Base-by-base conservation (phyloP, 306 rosid genomes). In the Sicyos baderoa region DNA sequence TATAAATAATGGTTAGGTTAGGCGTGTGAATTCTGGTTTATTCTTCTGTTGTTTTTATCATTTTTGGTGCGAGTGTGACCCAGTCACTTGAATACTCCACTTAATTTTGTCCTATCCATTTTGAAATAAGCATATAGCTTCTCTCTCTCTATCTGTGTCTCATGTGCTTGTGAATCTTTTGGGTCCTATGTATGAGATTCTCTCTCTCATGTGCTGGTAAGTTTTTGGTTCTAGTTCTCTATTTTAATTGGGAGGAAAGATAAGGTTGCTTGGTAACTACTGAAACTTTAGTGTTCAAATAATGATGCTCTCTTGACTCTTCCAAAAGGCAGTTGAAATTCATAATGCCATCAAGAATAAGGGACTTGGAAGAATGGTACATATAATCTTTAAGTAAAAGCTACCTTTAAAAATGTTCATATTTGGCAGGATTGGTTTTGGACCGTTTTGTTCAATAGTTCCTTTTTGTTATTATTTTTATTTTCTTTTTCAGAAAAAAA, bases 61-160 rank as follows among this genome's bases (percentile, higher is more conserved):
- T 64, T 64, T 64, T 18, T 64, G 35, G 54, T 64, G 70, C 27
- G 9, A 64, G 70, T 35, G 70, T 64, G 70, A 64, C 54, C 44
- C 54, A 44, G 9, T 64, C 70, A 64, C 54, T 64, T 44, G 70
- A 64, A 12, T 45, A 19, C 23, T 11, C 54, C 27, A 44, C 54
- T 44, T 37, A 2, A 44, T 45, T 21, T 44, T 44, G 54, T 65
- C 54, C 13, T 19, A 63, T 19, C 25, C 70, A 63, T 63, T 63
- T 19, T 63, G 53, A 42, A 63, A 63, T 63, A 17, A 42, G 53
- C 69, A 18, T 19, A 18, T 63, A 29, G n/a, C 29, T 27, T 62
- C 51, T 40, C 50, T 62, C 68, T 37, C 4, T 18, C 29, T 60
- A 15, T 55, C 22, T 52, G 18, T 59, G 45, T 61, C 15, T 10